Conservation (phyloP, 177 flowering plant species). For the Vitis hybrid region DNA sequence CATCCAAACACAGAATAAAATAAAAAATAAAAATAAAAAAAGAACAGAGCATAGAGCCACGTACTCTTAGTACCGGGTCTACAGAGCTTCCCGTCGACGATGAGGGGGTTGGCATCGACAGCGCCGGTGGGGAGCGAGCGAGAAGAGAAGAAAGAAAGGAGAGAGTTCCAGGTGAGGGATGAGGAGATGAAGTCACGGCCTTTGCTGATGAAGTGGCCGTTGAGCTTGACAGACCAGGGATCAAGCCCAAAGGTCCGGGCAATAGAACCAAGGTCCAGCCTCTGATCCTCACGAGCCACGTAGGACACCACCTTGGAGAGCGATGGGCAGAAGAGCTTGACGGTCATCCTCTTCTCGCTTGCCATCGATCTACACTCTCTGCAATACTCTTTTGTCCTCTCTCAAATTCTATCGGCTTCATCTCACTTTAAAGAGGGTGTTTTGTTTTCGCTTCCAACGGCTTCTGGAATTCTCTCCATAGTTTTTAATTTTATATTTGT, state of each 20-base stretch:
- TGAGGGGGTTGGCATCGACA: slow-evolving; percentile 27
- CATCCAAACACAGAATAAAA: neutral
- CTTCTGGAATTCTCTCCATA: slow-evolving; percentile 23
- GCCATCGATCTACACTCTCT: slow-evolving; percentile 11
- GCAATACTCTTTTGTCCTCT: neutral
- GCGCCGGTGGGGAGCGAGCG: slow-evolving; percentile 61
- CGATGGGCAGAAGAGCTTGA: slow-evolving; percentile 51
- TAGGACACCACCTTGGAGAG: slow-evolving; percentile 33
- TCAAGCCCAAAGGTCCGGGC: slow-evolving; percentile 62
- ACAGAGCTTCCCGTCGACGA: slow-evolving; percentile 62
- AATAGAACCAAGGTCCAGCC: slow-evolving; percentile 61
- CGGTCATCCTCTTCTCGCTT: slow-evolving; percentile 10
- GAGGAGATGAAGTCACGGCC: slow-evolving; percentile 57
- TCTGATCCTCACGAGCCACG: slow-evolving; percentile 41
- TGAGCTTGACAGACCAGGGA: slow-evolving; percentile 61
- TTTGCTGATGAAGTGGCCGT: slow-evolving; percentile 68
- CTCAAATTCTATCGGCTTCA: neutral
- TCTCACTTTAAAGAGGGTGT: neutral
- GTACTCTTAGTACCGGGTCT: slow-evolving; percentile 48
- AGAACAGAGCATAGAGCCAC: neutral
- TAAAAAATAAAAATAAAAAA: neutral
- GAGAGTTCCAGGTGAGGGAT: slow-evolving; percentile 75
- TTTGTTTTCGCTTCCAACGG: slow-evolving; percentile 11
- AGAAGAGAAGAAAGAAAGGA: slow-evolving; percentile 64
- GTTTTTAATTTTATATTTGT: neutral